Evolutionary conservation across 2,329 filamentous ascomycete genomes (phyloP).

Genomic region (Trichoderma gracile): DNA sequence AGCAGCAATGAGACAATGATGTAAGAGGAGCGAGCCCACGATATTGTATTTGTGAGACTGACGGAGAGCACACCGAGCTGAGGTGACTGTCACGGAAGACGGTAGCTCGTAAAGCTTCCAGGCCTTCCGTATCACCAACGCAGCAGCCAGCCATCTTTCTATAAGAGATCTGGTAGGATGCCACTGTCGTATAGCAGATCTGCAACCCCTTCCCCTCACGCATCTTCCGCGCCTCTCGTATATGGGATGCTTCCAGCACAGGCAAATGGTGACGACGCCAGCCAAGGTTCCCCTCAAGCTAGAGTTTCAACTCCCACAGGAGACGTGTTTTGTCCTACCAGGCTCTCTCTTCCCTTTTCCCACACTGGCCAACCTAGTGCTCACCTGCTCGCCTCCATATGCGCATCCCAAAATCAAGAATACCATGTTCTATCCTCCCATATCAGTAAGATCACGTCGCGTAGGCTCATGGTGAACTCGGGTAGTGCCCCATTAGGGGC

Average conservation of each 20-base stretch:
- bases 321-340: background rate
- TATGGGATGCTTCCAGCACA: background rate
- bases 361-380: background rate
- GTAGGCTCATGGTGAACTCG: background rate
- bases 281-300: background rate
- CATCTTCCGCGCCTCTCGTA: background rate
- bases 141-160: background rate
- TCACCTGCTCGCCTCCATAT: background rate
- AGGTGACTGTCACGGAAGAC: background rate
- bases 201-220: background rate
- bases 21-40: background rate
- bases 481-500: background rate
- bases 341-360: background rate
- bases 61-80: background rate
- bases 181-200: constrained; percentile 1
- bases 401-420: background rate
- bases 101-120: background rate
- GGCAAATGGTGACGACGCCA: background rate
- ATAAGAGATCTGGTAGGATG: constrained; percentile 1
- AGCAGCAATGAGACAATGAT: background rate
- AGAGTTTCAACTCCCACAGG: background rate
- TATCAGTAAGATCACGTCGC: background rate
- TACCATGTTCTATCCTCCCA: background rate
- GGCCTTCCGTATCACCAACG: background rate
- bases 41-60: background rate